Conservation (phyloP, 257 asterid species). For the Petunia secreta region DNA sequence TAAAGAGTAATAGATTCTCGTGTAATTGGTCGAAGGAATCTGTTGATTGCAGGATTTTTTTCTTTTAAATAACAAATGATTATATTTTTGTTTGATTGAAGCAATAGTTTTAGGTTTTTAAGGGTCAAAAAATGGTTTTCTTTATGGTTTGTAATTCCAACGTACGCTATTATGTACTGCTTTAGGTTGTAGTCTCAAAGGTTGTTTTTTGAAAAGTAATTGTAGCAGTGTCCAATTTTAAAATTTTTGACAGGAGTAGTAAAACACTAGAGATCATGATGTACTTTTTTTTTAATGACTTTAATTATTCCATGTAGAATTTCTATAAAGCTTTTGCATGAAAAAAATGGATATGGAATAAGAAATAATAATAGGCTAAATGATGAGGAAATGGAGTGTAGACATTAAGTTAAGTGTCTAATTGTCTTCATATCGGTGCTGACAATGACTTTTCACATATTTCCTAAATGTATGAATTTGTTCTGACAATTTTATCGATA, state of each 20-base stretch:
- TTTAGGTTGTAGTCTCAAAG: too few relatives aligned
- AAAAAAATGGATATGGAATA: too few relatives aligned
- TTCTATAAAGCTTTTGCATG: too few relatives aligned
- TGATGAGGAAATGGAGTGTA: too few relatives aligned
- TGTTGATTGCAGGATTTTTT: background rate
- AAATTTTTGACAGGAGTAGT: background rate
- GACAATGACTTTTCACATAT: background rate
- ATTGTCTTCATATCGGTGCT: background rate
- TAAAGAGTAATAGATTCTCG: background rate
- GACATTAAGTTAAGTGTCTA: background rate
- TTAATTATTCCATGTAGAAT: too few relatives aligned
- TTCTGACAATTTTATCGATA: background rate
- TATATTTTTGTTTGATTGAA: background rate
- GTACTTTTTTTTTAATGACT: too few relatives aligned
- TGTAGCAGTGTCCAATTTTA: too few relatives aligned
- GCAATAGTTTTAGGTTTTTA: background rate
- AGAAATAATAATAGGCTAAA: too few relatives aligned
- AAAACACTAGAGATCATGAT: too few relatives aligned
- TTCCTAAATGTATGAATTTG: background rate
- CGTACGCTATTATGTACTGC: background rate
- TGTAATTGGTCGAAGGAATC: background rate
- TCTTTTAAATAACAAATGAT: background rate
- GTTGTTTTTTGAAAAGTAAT: too few relatives aligned
- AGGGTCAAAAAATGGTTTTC: background rate
- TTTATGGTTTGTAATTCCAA: background rate